A percentile compares a stretch with the other conserved stretches of the same genome.
Conservation (phyloP, 2,329 filamentous ascomycete genomes). For the Calonectria henricotiae region DNA sequence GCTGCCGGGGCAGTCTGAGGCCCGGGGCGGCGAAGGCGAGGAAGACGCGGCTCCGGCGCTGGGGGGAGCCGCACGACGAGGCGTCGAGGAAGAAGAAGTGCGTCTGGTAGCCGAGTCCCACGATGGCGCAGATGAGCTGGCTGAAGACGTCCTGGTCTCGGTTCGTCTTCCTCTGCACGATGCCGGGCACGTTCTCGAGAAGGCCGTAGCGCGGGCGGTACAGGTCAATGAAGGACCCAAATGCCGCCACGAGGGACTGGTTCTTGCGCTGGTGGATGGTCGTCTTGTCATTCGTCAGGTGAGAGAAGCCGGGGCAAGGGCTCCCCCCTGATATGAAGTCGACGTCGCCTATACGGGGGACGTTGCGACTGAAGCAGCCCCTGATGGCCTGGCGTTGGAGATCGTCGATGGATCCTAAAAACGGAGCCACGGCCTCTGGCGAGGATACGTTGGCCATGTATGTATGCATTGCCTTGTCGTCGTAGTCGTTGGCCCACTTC, state of each 20-base stretch:
- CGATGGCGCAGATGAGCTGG: slow-evolving; percentile 80
- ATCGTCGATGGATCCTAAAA: slow-evolving; percentile 81
- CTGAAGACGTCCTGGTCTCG: slow-evolving; percentile 78
- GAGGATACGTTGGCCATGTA: slow-evolving; percentile 78
- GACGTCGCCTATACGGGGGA: slow-evolving; percentile 76
- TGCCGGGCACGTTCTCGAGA: slow-evolving; percentile 82
- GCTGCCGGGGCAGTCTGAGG: slow-evolving; percentile 69
- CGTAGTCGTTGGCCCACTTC: slow-evolving; percentile 79
- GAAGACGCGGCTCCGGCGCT: slow-evolving; percentile 79
- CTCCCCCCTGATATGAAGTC: slow-evolving; percentile 81
- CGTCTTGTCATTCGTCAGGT: slow-evolving; percentile 72
- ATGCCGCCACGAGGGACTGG: slow-evolving; percentile 83
- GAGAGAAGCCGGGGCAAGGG: slow-evolving; percentile 85
- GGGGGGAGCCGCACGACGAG: slow-evolving; percentile 78
- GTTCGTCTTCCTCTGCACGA: slow-evolving; percentile 68
- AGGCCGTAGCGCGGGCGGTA: slow-evolving; percentile 83
- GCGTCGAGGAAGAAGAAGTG: slow-evolving; percentile 79
- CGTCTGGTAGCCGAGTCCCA: slow-evolving; percentile 84
- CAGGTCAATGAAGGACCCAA: slow-evolving; percentile 81
- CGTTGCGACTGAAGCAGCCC: slow-evolving; percentile 63
- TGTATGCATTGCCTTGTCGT: slow-evolving; percentile 76
- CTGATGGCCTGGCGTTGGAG: slow-evolving; percentile 72
- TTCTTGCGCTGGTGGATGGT: slow-evolving; percentile 76
- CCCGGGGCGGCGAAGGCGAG: slow-evolving; percentile 81
- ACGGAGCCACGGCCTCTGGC: slow-evolving; percentile 66